Base-by-base conservation (phyloP, 192 early-diverging fungal species). In the Oehlia diaphana region DNA sequence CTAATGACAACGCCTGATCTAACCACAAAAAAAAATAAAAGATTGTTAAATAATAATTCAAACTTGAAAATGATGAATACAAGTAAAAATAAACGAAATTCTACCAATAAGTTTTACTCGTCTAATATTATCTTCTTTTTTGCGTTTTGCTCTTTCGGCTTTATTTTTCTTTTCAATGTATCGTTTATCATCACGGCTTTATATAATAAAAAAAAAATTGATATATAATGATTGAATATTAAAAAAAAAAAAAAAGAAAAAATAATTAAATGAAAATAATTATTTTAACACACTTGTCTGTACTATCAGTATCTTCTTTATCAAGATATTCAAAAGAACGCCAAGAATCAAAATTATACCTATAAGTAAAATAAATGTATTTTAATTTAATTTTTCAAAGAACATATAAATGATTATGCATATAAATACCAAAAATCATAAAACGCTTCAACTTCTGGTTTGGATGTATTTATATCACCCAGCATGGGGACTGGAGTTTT, bases 121-220 rank as follows among this genome's bases (percentile, higher is more conserved):
- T 79, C 98, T 92, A 78, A 92, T 89, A 83, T 92, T 97, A 88
- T 99, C 98, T 84, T 98, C 96, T 90, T 98, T 99, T 94, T 99
- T 99, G 78, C 88, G 90, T 82, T 93, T 92, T 62, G 93, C 90
- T 61, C 98, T 92, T 84, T 94, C 93, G 84, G 95, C 93, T 85
- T 91, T 90, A 92, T 99, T 99, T 91, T 97, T 97, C 81, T 90
- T 87, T 84, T 99, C 98, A 79, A 96, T 88, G 84, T 92, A 96
- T 65, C 98, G 91, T 91, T 96, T 98, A 84, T 98, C 94, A 85
- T 99, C 98, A 82, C 98, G 94, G 88, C 77, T 78, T 39, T 76
- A 37, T 5, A 42, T 42, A 42, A 42, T 42, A 77, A 66, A 83
- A 78, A 31, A 21, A 44, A 65, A 58, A 49, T 23, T 23, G 42